Evolutionary conservation across 495 filamentous ascomycete genomes (phyloP), one percentile per base, ranked within the genome.

Genomic region (Hyaloscypha bicolor): DNA sequence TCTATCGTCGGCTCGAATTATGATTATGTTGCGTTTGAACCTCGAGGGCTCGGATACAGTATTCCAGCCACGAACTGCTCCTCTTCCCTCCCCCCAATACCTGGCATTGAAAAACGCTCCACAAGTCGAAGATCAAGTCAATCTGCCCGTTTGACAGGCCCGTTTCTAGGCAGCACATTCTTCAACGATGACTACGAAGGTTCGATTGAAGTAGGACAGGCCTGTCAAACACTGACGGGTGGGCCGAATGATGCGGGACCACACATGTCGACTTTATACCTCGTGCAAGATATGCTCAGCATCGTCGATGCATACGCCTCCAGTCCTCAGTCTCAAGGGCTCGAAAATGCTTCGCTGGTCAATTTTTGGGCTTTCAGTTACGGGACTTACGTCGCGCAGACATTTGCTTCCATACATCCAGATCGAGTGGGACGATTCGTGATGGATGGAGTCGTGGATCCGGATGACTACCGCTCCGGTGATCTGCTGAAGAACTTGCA

Each of bases 291-390:
- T 67, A 71, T 83, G 63, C 77, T 83, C 30, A 78, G 81, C 68
- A 82, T 84, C 62, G 75, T 81, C 12, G 79, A 76, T 30, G 76
- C 78, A 1, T 78, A 81, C 29, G 53, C n/a, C n/a, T n/a, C n/a
- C n/a, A n/a, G n/a, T n/a, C n/a, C n/a, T n/a, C 69, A 35, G 30
- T 12, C 19, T 61, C 35, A 30, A 21, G n/a, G n/a, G 22, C 22
- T 8, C 52, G 55, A 55, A 31, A 31, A 60, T 3, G 22, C 64
- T 2, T 31, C 48, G 4, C 74, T 75, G n/a, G 72, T 90, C n/a
- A 80, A 84, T 16, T 89, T 85, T 58, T 89, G 88, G 78, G 83
- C 88, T 14, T 81, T 89, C n/a, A 88, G 85, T 9, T 92, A 91
- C 68, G 88, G 88, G 4, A 88, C 87, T 1, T 76, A 86, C 4